Conservation (phyloP, 768 basidiomycete species). For the Trametes sanguinea region DNA sequence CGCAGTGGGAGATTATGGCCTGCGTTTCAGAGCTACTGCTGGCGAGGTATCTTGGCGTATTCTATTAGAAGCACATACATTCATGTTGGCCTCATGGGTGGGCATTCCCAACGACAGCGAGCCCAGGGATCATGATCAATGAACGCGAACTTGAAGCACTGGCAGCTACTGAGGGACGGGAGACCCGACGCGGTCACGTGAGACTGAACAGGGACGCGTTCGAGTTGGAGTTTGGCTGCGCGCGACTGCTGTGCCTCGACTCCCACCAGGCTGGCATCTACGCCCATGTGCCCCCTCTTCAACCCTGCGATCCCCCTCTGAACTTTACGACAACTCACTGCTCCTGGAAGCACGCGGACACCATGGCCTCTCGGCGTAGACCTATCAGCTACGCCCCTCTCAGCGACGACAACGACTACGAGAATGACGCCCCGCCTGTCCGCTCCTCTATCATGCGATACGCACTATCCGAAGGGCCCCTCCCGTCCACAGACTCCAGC, state of each 20-base stretch:
- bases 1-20: too few species aligned
- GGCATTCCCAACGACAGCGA: too few species aligned
- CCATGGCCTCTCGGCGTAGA: constrained; percentile 19
- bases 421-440: constrained; percentile 9
- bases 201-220: neutral
- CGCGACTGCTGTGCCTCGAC: neutral
- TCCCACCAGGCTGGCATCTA: neutral
- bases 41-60: too few species aligned
- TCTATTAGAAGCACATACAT: too few species aligned
- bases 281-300: neutral
- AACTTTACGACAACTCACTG: neutral
- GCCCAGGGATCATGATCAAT: too few species aligned
- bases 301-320: neutral
- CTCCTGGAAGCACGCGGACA: too few species aligned
- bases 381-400: constrained; percentile 19
- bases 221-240: constrained; percentile 11
- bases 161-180: too few species aligned
- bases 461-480: constrained; percentile 12
- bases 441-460: constrained; percentile 22
- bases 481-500: constrained; percentile 4
- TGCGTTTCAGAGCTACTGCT: too few species aligned
- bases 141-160: too few species aligned
- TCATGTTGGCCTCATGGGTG: too few species aligned
- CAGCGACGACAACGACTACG: constrained; percentile 17
- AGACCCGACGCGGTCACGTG: constrained; percentile 3